Evolutionary conservation across 2,329 filamentous ascomycete species (phyloP).

Genomic region (Exophiala oligosperma): DNA sequence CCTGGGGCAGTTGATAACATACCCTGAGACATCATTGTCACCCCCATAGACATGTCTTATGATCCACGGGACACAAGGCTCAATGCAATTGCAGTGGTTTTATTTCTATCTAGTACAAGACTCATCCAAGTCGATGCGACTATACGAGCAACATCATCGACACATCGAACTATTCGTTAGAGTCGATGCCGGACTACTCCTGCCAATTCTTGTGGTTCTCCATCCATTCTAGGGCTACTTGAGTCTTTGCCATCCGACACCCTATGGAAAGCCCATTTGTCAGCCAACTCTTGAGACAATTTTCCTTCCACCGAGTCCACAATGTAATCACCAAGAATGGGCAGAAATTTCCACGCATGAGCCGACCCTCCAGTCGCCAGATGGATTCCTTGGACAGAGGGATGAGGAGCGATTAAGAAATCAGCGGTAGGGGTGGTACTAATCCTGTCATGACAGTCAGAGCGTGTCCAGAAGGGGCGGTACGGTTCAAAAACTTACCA

Average conservation of each 20-base stretch:
- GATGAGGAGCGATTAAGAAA: slow-evolving; percentile 28
- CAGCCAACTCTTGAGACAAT: slow-evolving; percentile 39
- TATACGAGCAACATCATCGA: neutral
- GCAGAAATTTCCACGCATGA: slow-evolving; percentile 29
- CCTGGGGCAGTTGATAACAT: too few relatives aligned
- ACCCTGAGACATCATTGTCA: too few relatives aligned
- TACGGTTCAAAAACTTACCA: slow-evolving; percentile 25
- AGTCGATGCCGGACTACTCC: slow-evolving; percentile 7
- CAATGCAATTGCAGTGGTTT: too few relatives aligned
- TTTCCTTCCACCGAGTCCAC: slow-evolving; percentile 37
- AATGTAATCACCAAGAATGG: slow-evolving; percentile 27
- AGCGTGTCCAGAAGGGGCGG: neutral
- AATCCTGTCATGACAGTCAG: slow-evolving; percentile 19
- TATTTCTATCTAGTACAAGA: neutral
- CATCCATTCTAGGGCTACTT: slow-evolving; percentile 16
- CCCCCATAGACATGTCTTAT: too few relatives aligned
- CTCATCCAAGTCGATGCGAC: neutral
- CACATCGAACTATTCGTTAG: neutral
- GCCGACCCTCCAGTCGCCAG: slow-evolving; percentile 29
- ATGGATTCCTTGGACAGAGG: slow-evolving; percentile 21
- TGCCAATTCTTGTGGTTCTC: slow-evolving; percentile 11
- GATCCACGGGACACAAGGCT: too few relatives aligned
- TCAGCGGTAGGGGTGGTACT: slow-evolving; percentile 22
- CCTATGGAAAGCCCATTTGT: slow-evolving; percentile 41
- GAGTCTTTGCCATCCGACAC: slow-evolving; percentile 19